These are phyloP conservation scores for Fusarium devonianum DNA, from an alignment of 2,329 filamentous ascomycete species.

Conservation along the genomic window DNA sequence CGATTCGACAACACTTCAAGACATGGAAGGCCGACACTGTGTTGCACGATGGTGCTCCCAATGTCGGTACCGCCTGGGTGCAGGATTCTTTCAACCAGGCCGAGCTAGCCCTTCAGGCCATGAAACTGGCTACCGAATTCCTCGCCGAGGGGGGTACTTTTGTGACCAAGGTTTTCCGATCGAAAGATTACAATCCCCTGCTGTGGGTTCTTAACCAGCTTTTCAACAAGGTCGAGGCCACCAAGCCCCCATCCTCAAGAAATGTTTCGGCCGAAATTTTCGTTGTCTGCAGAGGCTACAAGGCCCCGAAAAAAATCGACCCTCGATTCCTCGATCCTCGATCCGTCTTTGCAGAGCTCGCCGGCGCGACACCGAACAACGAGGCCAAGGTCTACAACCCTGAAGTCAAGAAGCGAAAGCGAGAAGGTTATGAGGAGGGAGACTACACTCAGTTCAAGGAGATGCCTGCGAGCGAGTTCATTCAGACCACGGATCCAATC, in stretches of 20 bases:
- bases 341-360: constrained; percentile 91
- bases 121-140: constrained; percentile 96
- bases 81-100: constrained; percentile 99
- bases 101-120: constrained; percentile 85
- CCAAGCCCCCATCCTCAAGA: constrained; percentile 93
- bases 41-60: constrained; percentile 95
- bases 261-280: constrained; percentile 99
- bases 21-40: constrained; percentile 97
- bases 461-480: constrained; percentile 86
- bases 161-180: constrained; percentile 96
- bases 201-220: constrained; percentile 98
- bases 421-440: constrained; percentile 96
- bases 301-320: constrained; percentile 92
- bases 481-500: constrained; percentile 92
- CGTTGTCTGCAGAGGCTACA: constrained; percentile 94
- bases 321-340: constrained; percentile 90
- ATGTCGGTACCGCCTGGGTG: constrained; percentile 97
- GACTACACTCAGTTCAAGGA: constrained; percentile 95
- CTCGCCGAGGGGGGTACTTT: constrained; percentile 88
- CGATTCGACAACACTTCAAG: constrained; percentile 88
- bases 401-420: constrained; percentile 95
- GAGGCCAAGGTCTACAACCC: constrained; percentile 99
- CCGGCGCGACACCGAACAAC: constrained; percentile 86
- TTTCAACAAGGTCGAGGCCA: constrained; percentile 94
- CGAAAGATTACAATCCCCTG: constrained; percentile 94